These are phyloP conservation scores for Eucalyptus pumila DNA, from an alignment of 345 rosid species.

Conservation along the genomic window DNA sequence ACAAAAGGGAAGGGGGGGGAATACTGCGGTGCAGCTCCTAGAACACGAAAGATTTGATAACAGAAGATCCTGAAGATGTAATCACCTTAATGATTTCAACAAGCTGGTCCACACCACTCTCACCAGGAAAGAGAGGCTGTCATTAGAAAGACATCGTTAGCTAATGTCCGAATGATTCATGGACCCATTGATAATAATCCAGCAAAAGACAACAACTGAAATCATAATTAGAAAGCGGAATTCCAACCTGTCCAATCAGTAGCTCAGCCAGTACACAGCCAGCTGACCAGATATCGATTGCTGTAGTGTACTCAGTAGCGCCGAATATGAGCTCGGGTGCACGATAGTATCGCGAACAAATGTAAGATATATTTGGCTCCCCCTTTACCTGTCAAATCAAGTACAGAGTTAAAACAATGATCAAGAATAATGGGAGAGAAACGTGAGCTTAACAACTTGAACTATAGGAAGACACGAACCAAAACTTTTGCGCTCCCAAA, in stretches of 20 bases:
- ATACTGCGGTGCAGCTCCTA: neutral
- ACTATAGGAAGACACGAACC: constrained; percentile 29
- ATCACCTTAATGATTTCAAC: constrained; percentile 93
- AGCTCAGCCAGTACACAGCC: constrained; percentile 96
- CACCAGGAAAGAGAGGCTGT: constrained; percentile 96
- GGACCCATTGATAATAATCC: neutral
- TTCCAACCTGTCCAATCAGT: constrained; percentile 77
- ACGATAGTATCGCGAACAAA: constrained; percentile 95
- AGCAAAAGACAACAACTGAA: neutral
- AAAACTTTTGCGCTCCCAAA: constrained; percentile 98
- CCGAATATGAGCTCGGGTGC: constrained; percentile 99
- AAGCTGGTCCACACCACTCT: constrained; percentile 97
- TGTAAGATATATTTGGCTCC: constrained; percentile 91
- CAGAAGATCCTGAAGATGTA: neutral
- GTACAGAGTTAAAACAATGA: neutral
- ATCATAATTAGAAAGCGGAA: neutral
- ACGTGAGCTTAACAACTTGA: neutral
- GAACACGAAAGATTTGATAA: neutral
- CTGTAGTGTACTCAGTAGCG: constrained; percentile 90
- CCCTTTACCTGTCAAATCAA: constrained; percentile 70
- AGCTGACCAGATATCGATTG: constrained; percentile 98
- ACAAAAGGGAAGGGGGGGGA: neutral
- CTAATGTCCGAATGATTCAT: neutral
- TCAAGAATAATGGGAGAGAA: neutral
- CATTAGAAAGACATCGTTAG: neutral